Conservation (phyloP, 2,329 filamentous ascomycete genomes). For the Dactylellina cionopaga region DNA sequence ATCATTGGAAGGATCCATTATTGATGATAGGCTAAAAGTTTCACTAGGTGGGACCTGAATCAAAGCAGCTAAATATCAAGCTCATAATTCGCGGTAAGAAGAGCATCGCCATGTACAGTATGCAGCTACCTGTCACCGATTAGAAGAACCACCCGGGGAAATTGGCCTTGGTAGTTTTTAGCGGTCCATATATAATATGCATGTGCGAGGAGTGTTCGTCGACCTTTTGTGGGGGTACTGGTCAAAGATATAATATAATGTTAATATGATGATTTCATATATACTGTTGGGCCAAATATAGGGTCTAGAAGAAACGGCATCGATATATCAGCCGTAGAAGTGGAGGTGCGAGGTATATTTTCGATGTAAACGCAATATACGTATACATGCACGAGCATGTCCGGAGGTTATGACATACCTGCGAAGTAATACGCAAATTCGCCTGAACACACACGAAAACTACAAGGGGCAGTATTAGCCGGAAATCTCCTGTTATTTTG, state of each 20-base stretch:
- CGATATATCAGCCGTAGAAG: too few species aligned
- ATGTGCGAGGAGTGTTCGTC: neutral
- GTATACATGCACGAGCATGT: too few species aligned
- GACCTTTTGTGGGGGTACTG: constrained; percentile 45
- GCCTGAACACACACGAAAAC: too few species aligned
- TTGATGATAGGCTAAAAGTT: constrained; percentile 34
- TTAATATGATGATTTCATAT: constrained; percentile 19
- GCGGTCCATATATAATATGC: constrained; percentile 7
- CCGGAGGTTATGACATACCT: too few species aligned
- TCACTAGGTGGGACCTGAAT: neutral
- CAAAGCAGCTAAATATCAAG: neutral
- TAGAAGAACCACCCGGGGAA: constrained; percentile 33
- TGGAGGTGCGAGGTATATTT: too few species aligned
- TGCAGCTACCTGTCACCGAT: too few species aligned
- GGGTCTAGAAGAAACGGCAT: too few species aligned
- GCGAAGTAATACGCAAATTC: too few species aligned
- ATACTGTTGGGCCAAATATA: too few species aligned
- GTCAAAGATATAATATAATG: constrained; percentile 14
- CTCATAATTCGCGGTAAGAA: neutral
- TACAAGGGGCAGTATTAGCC: constrained; percentile 50
- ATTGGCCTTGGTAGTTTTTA: constrained; percentile 18
- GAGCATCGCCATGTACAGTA: neutral
- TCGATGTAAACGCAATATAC: too few species aligned
- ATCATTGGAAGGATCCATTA: constrained; percentile 15
- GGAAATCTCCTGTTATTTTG: constrained; percentile 12